Evolutionary conservation across 257 asterid genomes (phyloP).

Genomic region (Datura wrightii): DNA sequence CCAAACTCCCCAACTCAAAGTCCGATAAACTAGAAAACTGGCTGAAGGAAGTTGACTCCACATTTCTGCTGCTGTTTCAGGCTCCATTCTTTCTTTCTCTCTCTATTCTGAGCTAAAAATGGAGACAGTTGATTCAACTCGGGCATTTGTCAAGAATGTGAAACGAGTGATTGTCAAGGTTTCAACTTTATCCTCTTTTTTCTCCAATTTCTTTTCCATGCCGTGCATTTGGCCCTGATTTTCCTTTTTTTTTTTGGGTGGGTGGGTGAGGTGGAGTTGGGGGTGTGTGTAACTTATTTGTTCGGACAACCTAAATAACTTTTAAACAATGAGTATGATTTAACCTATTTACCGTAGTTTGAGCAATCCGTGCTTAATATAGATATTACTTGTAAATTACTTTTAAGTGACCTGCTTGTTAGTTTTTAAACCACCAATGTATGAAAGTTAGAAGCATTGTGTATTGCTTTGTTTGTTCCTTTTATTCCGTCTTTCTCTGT

Average conservation of each 20-base stretch:
- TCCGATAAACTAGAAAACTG: slow-evolving; percentile 9
- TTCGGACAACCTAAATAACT: neutral
- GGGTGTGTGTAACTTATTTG: too few relatives aligned
- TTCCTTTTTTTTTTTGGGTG: too few relatives aligned
- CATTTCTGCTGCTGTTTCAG: slow-evolving; percentile 2
- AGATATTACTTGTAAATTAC: neutral
- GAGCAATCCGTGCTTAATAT: neutral
- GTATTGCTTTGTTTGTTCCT: slow-evolving; percentile 2
- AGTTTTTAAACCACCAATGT: neutral
- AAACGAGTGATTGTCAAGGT: slow-evolving; percentile 27
- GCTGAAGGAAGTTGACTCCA: slow-evolving; percentile 22
- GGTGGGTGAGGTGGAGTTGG: too few relatives aligned
- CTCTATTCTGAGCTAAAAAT: neutral
- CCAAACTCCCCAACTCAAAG: neutral
- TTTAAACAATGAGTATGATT: neutral
- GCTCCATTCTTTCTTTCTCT: neutral
- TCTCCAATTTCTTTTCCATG: neutral
- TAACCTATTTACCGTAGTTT: neutral
- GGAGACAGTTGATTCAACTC: slow-evolving; percentile 21
- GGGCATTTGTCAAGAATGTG: slow-evolving; percentile 20
- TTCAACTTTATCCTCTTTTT: neutral
- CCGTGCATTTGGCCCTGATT: too few relatives aligned
- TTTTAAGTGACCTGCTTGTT: neutral
- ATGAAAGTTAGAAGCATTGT: neutral
- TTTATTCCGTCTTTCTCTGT: neutral